Percentiles rank a stretch among this genome's conserved stretches.
phyloP scores from a whole-genome alignment of 169 alveolate species.

The Plasmodium falciparum region DNA sequence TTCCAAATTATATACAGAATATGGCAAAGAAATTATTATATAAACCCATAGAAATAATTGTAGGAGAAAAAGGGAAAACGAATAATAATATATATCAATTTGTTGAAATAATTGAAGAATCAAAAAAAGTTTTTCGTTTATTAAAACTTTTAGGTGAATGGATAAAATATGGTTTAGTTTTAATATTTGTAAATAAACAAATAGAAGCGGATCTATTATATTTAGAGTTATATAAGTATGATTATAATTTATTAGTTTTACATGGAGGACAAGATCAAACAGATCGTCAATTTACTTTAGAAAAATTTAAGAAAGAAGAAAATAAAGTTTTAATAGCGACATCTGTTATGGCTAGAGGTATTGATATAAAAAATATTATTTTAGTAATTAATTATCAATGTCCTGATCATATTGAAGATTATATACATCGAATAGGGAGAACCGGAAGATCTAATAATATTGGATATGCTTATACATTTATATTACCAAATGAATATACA shows the following conservation, averaged over 20 bases:
- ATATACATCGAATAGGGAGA: conserved; percentile 99
- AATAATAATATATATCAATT: conserved; percentile 95
- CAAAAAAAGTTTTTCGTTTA: conserved; percentile 91
- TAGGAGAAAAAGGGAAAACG: conserved; percentile 93
- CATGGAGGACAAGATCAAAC: conserved; percentile 99
- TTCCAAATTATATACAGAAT: conserved; percentile 96
- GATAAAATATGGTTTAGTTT: conserved; percentile 95
- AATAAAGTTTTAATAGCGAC: conserved; percentile 97
- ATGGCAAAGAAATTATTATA: conserved; percentile 95
- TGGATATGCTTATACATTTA: conserved; percentile 98
- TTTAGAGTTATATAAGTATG: conserved; percentile 86
- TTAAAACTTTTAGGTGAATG: conserved; percentile 97
- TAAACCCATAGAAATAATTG: conserved; percentile 97
- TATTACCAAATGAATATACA: conserved; percentile 94
- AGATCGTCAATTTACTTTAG: conserved; percentile 96
- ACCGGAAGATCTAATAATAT: conserved; percentile 99
- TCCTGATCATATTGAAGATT: conserved; percentile 99
- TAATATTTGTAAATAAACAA: conserved; percentile 97
- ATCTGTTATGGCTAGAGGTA: conserved; percentile 98
- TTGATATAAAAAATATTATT: conserved; percentile 96
- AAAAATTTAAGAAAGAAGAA: conserved; percentile 91
- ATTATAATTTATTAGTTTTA: conserved; percentile 93
- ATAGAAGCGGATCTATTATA: conserved; percentile 97
- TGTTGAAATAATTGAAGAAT: conserved; percentile 93
- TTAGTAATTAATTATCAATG: conserved; percentile 97